These are phyloP conservation scores for Scenedesmus sp. DNA, from an alignment of 163 green algal species.

Conservation along the genomic window DNA sequence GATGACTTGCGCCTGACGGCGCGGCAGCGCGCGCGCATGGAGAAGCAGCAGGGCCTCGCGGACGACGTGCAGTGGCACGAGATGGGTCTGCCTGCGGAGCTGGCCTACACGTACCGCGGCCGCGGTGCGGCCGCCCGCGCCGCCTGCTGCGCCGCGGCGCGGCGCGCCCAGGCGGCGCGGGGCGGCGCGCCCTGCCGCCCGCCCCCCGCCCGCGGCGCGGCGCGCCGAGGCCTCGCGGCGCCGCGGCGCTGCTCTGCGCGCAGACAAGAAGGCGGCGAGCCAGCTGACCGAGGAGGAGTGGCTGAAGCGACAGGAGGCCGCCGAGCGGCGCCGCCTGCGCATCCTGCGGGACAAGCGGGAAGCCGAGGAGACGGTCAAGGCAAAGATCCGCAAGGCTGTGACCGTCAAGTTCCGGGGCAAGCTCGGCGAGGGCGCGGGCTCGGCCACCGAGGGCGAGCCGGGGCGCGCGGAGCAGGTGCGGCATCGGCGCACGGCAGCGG, in stretches of 20 bases:
- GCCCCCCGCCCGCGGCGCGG: no score
- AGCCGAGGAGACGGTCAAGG: conserved; percentile 42
- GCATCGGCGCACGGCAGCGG: no score
- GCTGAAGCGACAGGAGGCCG: conserved; percentile 37
- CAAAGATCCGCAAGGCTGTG: conserved; percentile 34
- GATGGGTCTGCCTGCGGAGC: conserved; percentile 32
- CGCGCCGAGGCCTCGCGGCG: no score
- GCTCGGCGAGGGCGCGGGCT: background rate
- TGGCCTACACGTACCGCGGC: conserved; percentile 38
- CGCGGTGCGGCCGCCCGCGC: conserved; percentile 29
- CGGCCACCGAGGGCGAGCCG: background rate
- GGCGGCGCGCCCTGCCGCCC: no score
- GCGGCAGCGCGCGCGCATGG: conserved; percentile 21
- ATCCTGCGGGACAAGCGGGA: conserved; percentile 44
- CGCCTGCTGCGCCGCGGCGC: no score
- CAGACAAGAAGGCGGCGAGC: conserved; percentile 18
- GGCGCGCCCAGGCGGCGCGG: no score
- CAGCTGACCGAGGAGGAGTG: conserved; percentile 44
- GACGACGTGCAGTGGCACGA: conserved; percentile 40
- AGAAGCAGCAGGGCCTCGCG: conserved; percentile 34
- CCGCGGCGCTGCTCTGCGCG: no score
- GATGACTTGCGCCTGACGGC: conserved; percentile 24
- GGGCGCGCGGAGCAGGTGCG: background rate
- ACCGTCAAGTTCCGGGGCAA: conserved; percentile 37
- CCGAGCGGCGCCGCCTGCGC: conserved; percentile 37